These are phyloP conservation scores for Neoboletus magnificus DNA, from an alignment of 768 basidiomycete species.

Conservation along the genomic window DNA sequence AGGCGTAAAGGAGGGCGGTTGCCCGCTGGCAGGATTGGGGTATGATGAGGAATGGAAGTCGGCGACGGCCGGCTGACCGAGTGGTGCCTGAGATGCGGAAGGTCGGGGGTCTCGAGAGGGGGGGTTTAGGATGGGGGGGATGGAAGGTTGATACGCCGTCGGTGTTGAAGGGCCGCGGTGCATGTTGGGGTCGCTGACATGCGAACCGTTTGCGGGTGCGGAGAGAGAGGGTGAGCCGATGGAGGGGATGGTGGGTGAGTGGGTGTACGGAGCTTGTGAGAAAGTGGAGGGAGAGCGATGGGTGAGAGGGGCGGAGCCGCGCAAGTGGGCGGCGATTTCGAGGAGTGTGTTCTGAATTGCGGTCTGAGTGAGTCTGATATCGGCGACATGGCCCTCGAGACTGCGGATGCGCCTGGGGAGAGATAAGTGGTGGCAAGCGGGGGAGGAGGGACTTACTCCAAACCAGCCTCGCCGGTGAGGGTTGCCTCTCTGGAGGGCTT, in stretches of 20 bases:
- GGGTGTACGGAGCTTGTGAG: slow-evolving; percentile 47
- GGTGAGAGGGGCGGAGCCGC: slow-evolving; percentile 44
- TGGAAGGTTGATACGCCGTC: slow-evolving; percentile 26
- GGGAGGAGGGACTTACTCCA: slow-evolving; percentile 60
- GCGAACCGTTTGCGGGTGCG: slow-evolving; percentile 37
- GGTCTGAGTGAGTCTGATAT: slow-evolving; percentile 69
- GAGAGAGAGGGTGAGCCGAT: slow-evolving; percentile 47
- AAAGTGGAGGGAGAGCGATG: slow-evolving; percentile 65
- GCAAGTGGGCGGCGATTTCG: slow-evolving; percentile 77
- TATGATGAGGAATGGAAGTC: slow-evolving; percentile 48
- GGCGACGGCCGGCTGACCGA: slow-evolving; percentile 32
- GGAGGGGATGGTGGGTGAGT: slow-evolving; percentile 66
- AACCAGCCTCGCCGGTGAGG: slow-evolving; percentile 82
- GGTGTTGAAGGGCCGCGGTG: slow-evolving; percentile 32
- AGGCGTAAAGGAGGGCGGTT: slow-evolving; percentile 32
- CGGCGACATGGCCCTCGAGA: slow-evolving; percentile 81
- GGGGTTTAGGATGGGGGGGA: slow-evolving; percentile 30
- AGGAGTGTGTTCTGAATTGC: slow-evolving; percentile 76
- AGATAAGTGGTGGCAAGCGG: slow-evolving; percentile 7
- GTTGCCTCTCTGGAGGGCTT: slow-evolving; percentile 87
- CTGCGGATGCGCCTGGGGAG: slow-evolving; percentile 78
- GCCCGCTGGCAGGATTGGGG: slow-evolving; percentile 35
- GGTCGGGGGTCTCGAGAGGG: slow-evolving; percentile 32
- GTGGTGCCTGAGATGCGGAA: slow-evolving; percentile 33
- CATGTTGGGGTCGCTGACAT: slow-evolving; percentile 20